Base-by-base conservation (phyloP, 495 filamentous ascomycete species). In the Penicillium crystallinum region DNA sequence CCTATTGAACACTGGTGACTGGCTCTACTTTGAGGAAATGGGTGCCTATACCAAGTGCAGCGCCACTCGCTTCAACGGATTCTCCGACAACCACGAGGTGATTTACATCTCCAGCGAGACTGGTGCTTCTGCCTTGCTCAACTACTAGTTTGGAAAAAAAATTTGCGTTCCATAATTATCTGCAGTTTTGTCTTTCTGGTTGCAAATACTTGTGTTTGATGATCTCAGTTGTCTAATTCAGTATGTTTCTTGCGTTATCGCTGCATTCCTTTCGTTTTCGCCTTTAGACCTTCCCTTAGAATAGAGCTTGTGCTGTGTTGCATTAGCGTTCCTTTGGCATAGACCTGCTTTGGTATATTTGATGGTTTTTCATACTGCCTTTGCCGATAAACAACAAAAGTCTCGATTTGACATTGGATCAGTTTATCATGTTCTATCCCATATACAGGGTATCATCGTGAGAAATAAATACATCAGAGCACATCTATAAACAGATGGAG, bases 11-110 rank as follows among this genome's bases (percentile, higher is more conserved):
- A 86, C 91, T 12, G 91, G 92, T 27, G 93, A 99, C 67, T 99
- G 93, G 93, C 77, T 99, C 15, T 97, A 93, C 69, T 99, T 97
- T 64, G 89, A 95, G 74, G 82, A 96, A 33, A 99, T 99, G 93
- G 93, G 93, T 45, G 93, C 93, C 46, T 99, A 99, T 68, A 96
- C 93, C 59, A 91, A 86, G 77, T 96, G 90, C 77, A 97, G 90
- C 36, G 91, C 93, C 56, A 97, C 93, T 49, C 82, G 84, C 49
- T 99, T 99, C 88, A 99, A 99, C 63, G 93, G 93, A n/a, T 97
- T 97, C 73, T 86, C 83, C 41, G 87, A 97, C 68, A 81, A 83
- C 59, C 92, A 97, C 62, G 86, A 96, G 60, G 86, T 93, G 56
- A 83, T 97, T 61, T 97, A 97, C 65, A 84, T 97, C 54, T 92